Conservation (phyloP, 345 rosid species). For the Citrus glauca region DNA sequence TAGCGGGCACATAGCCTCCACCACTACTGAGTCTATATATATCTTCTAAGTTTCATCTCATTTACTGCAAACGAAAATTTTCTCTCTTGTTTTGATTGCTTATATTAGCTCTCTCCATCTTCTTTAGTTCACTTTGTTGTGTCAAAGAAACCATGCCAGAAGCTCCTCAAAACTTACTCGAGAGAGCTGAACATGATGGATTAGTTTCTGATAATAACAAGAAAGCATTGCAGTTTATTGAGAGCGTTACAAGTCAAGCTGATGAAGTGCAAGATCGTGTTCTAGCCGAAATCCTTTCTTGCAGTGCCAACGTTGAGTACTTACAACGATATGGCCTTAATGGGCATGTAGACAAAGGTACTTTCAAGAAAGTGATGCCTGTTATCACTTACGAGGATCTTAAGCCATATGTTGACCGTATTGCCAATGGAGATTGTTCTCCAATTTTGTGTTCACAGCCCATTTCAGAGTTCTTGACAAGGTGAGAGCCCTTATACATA, state of each 20-base stretch:
- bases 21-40: conserved; percentile 13
- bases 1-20: conserved; percentile 15
- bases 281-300: conserved; percentile 41
- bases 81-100: neutral
- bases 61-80: conserved; percentile 5
- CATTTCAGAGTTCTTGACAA: conserved; percentile 55
- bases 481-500: conserved; percentile 19
- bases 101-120: neutral
- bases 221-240: conserved; percentile 36
- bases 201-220: conserved; percentile 27
- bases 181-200: neutral
- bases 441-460: conserved; percentile 48
- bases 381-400: conserved; percentile 46
- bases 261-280: conserved; percentile 37
- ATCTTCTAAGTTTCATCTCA: conserved; percentile 7
- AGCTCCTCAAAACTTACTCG: conserved; percentile 28
- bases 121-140: neutral
- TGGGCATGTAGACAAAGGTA: conserved; percentile 31
- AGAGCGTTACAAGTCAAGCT: conserved; percentile 35
- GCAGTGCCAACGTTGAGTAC: conserved; percentile 44
- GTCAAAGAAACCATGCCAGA: conserved; percentile 35
- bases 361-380: conserved; percentile 47
- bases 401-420: conserved; percentile 44
- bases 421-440: conserved; percentile 50
- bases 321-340: conserved; percentile 37